Conservation (phyloP, 768 basidiomycete genomes). For the Boletus rex-veris region DNA sequence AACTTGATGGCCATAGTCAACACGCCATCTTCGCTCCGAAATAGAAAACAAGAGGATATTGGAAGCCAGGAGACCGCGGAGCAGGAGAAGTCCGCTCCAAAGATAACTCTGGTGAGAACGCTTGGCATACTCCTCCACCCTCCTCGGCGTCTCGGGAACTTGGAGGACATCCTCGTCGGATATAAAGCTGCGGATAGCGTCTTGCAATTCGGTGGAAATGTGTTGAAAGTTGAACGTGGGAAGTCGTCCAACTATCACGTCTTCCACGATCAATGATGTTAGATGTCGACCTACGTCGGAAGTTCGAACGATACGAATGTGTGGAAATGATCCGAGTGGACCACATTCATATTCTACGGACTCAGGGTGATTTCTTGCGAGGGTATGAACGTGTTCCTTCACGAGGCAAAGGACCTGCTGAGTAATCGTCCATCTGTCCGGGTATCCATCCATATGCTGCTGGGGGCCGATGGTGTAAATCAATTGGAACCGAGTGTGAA, state of each 20-base stretch:
- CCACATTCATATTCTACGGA: not conserved
- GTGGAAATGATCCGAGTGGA: not conserved
- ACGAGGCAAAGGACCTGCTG: slow-evolving; percentile 27
- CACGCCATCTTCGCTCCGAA: too few relatives aligned
- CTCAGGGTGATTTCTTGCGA: not conserved
- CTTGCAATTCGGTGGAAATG: not conserved
- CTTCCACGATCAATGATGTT: not conserved
- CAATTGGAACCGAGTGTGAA: not conserved
- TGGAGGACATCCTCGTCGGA: not conserved
- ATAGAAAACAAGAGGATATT: too few relatives aligned
- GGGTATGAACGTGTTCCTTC: not conserved
- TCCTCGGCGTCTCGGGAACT: not conserved
- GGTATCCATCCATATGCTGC: too few relatives aligned
- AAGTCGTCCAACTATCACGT: not conserved
- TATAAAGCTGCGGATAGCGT: not conserved
- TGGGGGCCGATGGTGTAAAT: not conserved
- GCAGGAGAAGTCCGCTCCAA: not conserved
- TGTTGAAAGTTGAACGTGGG: not conserved
- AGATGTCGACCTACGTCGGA: not conserved
- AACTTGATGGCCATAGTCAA: not conserved
- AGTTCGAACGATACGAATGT: too few relatives aligned
- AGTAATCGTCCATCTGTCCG: slow-evolving; percentile 21
- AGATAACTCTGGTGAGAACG: not conserved
- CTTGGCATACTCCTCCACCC: not conserved
- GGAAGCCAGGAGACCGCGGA: too few relatives aligned